phyloP scores from a whole-genome alignment of 176 grass and related monocot genomes.

The Lolium perenne region DNA sequence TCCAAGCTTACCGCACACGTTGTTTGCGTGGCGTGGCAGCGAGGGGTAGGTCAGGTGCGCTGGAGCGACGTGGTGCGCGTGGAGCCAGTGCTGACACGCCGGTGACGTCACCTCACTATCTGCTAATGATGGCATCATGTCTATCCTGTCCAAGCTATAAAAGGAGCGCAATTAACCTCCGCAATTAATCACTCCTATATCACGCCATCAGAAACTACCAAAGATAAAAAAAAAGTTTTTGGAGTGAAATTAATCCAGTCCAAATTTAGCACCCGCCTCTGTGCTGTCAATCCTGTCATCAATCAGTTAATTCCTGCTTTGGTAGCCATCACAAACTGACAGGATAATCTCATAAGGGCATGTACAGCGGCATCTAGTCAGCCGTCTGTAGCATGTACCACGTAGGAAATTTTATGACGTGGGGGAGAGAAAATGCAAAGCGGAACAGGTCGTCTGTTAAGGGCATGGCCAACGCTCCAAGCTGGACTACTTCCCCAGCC shows the following conservation, averaged over 20 bases:
- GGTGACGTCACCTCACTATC: not conserved
- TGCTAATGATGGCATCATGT: not conserved
- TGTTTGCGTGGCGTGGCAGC: slow-evolving; percentile 2
- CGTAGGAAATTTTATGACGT: too few species aligned
- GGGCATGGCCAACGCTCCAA: too few species aligned
- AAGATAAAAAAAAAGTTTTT: not conserved
- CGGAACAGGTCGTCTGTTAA: too few species aligned
- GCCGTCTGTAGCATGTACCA: too few species aligned
- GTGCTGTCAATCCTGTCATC: not conserved
- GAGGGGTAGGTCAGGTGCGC: too few species aligned
- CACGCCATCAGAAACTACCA: not conserved
- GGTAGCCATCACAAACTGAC: too few species aligned
- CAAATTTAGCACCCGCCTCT: not conserved
- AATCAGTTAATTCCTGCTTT: not conserved
- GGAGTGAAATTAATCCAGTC: not conserved
- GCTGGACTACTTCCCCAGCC: too few species aligned
- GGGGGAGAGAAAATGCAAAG: too few species aligned
- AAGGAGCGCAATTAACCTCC: not conserved
- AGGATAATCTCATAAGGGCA: too few species aligned
- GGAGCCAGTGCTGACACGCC: not conserved
- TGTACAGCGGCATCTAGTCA: too few species aligned
- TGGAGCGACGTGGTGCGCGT: not conserved
- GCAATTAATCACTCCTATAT: not conserved
- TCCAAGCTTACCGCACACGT: not conserved
- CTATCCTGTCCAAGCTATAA: not conserved